Conservation (phyloP, 495 filamentous ascomycete species). For the Lepidopterella palustris region DNA sequence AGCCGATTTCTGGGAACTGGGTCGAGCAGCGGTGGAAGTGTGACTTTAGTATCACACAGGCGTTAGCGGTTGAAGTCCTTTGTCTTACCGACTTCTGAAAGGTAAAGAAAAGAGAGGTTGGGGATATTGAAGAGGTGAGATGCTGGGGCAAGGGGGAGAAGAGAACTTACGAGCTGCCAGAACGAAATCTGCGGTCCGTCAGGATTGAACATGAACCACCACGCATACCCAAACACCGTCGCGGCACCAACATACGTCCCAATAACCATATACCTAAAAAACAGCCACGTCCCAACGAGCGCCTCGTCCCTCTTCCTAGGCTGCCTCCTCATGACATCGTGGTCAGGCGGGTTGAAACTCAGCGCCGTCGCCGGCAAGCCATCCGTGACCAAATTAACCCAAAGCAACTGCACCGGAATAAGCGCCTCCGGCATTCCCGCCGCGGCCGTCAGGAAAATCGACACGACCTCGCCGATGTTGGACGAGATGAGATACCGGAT, state of each 20-base stretch:
- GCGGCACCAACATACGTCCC: conserved; percentile 91
- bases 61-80: not conserved
- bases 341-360: conserved; percentile 94
- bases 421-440: conserved; percentile 97
- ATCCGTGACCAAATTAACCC: conserved; percentile 99
- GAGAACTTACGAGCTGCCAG: conserved; percentile 64
- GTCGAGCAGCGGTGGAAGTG: conserved; percentile 91
- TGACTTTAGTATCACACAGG: conserved; percentile 40
- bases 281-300: conserved; percentile 89
- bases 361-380: conserved; percentile 94
- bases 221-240: conserved; percentile 95
- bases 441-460: conserved; percentile 96
- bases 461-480: conserved; percentile 99
- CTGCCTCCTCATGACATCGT: conserved; percentile 91
- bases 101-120: conserved; percentile 3
- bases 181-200: conserved; percentile 90
- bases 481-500: conserved; percentile 98
- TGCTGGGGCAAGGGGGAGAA: no score
- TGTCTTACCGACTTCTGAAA: no score
- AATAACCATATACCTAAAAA: conserved; percentile 96
- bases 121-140: not conserved
- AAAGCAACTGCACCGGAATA: conserved; percentile 94
- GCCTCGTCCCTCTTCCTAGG: conserved; percentile 88
- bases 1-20: conserved; percentile 85
- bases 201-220: conserved; percentile 98